Conservation (phyloP, 352 stramenopile species). For the Pythium volutum region DNA sequence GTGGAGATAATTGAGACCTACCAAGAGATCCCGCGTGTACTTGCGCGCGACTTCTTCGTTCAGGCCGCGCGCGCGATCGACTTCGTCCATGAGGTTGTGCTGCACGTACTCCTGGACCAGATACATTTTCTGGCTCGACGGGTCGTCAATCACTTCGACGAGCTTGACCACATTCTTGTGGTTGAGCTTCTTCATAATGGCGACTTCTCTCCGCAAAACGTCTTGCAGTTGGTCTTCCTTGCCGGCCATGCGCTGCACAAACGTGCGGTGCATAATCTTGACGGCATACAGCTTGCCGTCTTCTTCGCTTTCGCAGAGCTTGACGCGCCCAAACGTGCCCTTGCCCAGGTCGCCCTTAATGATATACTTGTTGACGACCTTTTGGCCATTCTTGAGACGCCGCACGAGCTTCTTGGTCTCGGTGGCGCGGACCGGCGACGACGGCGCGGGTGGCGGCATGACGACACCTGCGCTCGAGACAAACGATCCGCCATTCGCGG, state of each 20-base stretch:
- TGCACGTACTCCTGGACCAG: slow-evolving; percentile 94
- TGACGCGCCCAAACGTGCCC: slow-evolving; percentile 88
- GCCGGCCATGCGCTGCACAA: slow-evolving; percentile 84
- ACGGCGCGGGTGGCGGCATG: slow-evolving; percentile 40
- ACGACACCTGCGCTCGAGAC: slow-evolving; percentile 5
- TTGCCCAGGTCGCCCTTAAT: slow-evolving; percentile 90
- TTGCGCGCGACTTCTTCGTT: slow-evolving; percentile 68
- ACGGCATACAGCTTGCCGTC: slow-evolving; percentile 82
- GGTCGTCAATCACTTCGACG: slow-evolving; percentile 94
- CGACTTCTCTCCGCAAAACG: slow-evolving; percentile 87
- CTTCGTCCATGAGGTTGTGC: slow-evolving; percentile 90
- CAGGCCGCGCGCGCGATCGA: slow-evolving; percentile 62
- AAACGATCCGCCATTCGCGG: background rate
- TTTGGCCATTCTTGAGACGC: slow-evolving; percentile 78
- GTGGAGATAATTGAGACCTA: slow-evolving; percentile 91
- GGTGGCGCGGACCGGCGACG: slow-evolving; percentile 41
- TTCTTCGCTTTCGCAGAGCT: slow-evolving; percentile 77
- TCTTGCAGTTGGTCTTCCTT: slow-evolving; percentile 86
- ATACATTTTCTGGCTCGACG: slow-evolving; percentile 93
- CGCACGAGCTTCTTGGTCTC: slow-evolving; percentile 81
- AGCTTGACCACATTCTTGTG: slow-evolving; percentile 93
- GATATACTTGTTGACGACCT: slow-evolving; percentile 94
- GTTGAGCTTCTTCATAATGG: slow-evolving; percentile 96
- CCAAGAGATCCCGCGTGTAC: slow-evolving; percentile 89
- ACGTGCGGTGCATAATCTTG: slow-evolving; percentile 90